These are phyloP conservation scores for Eragrostis nindensis DNA, from an alignment of 176 grass and related monocot genomes.

Conservation along the genomic window DNA sequence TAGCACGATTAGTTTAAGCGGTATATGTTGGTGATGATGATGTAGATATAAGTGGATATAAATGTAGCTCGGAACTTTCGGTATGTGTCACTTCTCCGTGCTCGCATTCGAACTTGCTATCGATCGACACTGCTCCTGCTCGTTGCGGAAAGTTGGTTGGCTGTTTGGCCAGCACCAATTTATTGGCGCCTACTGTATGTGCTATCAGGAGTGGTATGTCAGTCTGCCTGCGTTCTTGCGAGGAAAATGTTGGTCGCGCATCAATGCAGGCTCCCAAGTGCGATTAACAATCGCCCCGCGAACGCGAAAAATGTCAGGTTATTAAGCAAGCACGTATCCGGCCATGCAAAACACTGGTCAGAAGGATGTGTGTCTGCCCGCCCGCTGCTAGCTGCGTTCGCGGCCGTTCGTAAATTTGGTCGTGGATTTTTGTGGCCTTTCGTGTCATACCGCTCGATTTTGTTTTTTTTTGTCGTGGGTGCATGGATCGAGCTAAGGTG, in stretches of 20 bases:
- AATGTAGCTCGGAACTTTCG: constrained; percentile 48
- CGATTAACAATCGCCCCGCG: constrained; percentile 1
- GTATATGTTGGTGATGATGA: constrained; percentile 14
- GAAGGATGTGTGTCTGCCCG: not conserved
- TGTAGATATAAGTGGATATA: constrained; percentile 57
- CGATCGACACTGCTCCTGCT: not conserved
- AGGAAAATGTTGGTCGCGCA: not conserved
- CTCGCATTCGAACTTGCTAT: constrained; percentile 4
- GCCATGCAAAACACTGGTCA: not conserved
- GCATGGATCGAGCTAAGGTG: constrained; percentile 3
- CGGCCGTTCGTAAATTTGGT: not conserved
- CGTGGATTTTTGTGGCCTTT: not conserved
- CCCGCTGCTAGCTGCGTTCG: not conserved
- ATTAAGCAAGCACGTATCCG: not conserved
- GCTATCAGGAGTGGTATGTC: too few species aligned
- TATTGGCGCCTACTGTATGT: constrained; percentile 23
- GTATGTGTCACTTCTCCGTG: constrained; percentile 47
- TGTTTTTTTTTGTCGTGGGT: not conserved
- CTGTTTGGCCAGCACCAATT: constrained; percentile 43
- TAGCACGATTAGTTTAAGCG: not conserved
- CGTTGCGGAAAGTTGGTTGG: constrained; percentile 49
- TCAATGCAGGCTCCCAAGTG: not conserved
- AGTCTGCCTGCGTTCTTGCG: not conserved
- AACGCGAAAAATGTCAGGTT: not conserved
- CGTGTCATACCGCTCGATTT: not conserved